Evolutionary conservation across 345 rosid genomes (phyloP), one percentile per base, ranked within the genome.

Genomic region (Lepidium aucheri): DNA sequence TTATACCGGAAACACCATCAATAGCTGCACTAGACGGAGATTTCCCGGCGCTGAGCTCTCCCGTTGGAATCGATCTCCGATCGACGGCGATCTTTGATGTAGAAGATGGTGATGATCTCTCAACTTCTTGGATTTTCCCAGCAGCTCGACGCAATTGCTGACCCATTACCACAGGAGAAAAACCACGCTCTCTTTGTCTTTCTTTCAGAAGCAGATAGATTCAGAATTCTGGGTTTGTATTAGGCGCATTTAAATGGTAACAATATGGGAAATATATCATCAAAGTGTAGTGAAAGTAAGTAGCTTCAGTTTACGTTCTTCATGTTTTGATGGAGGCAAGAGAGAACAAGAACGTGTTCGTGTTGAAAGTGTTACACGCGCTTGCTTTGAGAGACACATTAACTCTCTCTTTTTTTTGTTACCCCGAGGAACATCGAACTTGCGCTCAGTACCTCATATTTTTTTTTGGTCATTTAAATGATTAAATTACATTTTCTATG

Each of bases 71-170:
- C 0, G 79, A 80, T 56, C 73, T 70, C 44, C 77, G 74, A 60
- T 86, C 81, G 16, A 30, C 61, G 49, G 42, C 60, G 53, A 62
- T 70, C 52, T 74, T 80, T 28, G 83, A 63, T 51, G 71, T 74
- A 10, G 81, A 28, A 42, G 83, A 65, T 22, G 77, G 79, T 16
- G 86, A 60, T 16, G 86, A 67, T 56, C 70, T 75, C 42, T 81
- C 86, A 65, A 72, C 75, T 45, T 66, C 56, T 80, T 74, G 65
- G 75, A 87, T 71, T 78, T 80, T 84, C 18, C 95, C 96, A 79
- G 82, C 70, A 30, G 96, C 97, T 87, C 97, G 93, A 86, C 99
- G 97, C 85, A 95, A 82, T 81, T 89, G 96, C 84, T 95, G 97
- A 53, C 97, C 97, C 99, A 91, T 89, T 13, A 43, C 36, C 30